These are phyloP conservation scores for Rhodotorula sp. DNA, from an alignment of 1,284 basidiomycete species.

Conservation along the genomic window DNA sequence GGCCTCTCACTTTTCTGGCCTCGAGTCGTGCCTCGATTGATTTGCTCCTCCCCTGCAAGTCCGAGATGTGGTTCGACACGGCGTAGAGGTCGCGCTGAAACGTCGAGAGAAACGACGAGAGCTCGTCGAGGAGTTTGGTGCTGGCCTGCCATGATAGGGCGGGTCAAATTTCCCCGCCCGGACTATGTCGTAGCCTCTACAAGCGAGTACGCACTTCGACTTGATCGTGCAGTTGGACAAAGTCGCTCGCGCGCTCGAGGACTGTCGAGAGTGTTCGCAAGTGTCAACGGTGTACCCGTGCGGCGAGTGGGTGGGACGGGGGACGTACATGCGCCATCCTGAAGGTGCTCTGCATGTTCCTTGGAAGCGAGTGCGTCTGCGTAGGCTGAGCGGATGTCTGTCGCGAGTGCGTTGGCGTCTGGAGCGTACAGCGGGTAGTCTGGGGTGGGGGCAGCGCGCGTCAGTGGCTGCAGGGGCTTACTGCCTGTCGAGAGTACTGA, in stretches of 20 bases:
- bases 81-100: conserved; percentile 91
- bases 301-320: background rate
- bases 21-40: conserved; percentile 83
- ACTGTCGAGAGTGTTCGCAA: conserved; percentile 15
- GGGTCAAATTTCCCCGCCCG: background rate
- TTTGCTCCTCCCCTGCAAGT: conserved; percentile 83
- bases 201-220: conserved; percentile 56
- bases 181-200: background rate
- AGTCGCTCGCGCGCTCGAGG: conserved; percentile 58
- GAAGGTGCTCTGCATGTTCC: conserved; percentile 14
- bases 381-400: conserved; percentile 37
- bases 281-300: background rate
- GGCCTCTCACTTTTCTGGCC: conserved; percentile 64
- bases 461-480: too few relatives aligned
- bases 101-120: conserved; percentile 86
- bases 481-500: too few relatives aligned
- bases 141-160: conserved; percentile 57
- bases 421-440: conserved; percentile 30
- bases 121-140: conserved; percentile 71
- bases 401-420: conserved; percentile 22
- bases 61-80: conserved; percentile 92
- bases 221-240: conserved; percentile 77
- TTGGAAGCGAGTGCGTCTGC: conserved; percentile 8
- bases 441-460: background rate
- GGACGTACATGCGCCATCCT: conserved; percentile 34